A percentile compares a stretch with the other conserved stretches of the same genome.
Conservation (phyloP, 805 yeast species). For the Sungouiozyma intestinalis region DNA sequence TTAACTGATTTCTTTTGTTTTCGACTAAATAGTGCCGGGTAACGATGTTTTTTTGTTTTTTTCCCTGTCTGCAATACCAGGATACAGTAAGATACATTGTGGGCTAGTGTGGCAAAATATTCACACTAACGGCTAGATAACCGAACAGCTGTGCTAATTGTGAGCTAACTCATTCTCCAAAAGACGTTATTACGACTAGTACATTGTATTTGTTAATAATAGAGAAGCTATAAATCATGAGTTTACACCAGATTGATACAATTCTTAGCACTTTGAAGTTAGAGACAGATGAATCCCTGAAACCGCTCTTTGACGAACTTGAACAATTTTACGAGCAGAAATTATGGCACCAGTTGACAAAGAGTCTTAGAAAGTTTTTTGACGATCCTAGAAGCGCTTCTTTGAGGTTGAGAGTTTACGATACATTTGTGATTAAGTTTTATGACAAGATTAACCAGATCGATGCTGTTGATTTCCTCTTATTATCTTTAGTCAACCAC, state of each 20-base stretch:
- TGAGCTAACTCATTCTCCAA: too few relatives aligned
- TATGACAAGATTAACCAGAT: constrained; percentile 66
- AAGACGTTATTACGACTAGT: too few relatives aligned
- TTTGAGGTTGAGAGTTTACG: constrained; percentile 56
- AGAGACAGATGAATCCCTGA: constrained; percentile 55
- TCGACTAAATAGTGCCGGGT: not conserved
- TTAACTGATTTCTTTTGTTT: too few relatives aligned
- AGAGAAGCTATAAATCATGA: too few relatives aligned
- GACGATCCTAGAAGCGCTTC: constrained; percentile 39
- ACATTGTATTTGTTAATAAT: too few relatives aligned
- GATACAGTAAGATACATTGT: too few relatives aligned
- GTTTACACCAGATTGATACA: constrained; percentile 19
- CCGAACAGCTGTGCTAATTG: too few relatives aligned
- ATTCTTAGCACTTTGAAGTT: constrained; percentile 41
- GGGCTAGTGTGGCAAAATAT: not conserved
- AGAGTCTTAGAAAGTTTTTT: constrained; percentile 52
- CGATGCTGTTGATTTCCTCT: constrained; percentile 65
- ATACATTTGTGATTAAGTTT: constrained; percentile 58
- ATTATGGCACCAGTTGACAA: constrained; percentile 90
- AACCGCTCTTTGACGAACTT: constrained; percentile 38
- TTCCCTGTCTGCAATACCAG: too few relatives aligned
- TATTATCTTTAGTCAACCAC: constrained; percentile 40
- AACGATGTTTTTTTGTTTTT: not conserved
- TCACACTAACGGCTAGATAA: too few relatives aligned
- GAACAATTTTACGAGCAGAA: constrained; percentile 84